Conservation (phyloP, 2,329 filamentous ascomycete genomes). For the Penicillium hordei region DNA sequence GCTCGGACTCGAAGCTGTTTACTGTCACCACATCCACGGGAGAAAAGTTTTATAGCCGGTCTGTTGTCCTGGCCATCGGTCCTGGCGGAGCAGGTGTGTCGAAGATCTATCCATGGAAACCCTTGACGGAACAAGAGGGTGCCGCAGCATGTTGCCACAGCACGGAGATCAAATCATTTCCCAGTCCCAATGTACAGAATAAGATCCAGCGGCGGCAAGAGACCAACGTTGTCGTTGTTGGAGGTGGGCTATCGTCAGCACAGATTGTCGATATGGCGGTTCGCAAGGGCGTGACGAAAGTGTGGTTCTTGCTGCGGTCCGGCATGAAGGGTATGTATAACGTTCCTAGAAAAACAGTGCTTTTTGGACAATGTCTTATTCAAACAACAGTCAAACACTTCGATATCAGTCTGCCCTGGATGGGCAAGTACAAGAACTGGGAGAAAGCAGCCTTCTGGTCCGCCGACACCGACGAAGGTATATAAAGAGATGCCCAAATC, state of each 20-base stretch:
- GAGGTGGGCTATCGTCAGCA: conserved; percentile 73
- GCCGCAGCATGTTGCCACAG: conserved; percentile 59
- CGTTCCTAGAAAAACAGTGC: neutral
- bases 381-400: conserved; percentile 64
- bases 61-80: conserved; percentile 70
- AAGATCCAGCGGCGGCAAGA: conserved; percentile 52
- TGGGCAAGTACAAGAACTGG: conserved; percentile 77
- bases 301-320: conserved; percentile 69
- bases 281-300: conserved; percentile 62
- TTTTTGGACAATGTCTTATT: conserved; percentile 6
- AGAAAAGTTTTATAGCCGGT: conserved; percentile 56
- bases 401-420: conserved; percentile 74
- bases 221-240: conserved; percentile 70
- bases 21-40: conserved; percentile 59
- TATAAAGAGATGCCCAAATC: conserved; percentile 5
- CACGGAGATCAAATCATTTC: conserved; percentile 61
- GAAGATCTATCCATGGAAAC: conserved; percentile 50
- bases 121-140: conserved; percentile 42
- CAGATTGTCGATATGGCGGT: conserved; percentile 70
- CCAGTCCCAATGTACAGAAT: conserved; percentile 52
- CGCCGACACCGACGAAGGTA: conserved; percentile 65
- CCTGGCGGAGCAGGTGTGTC: conserved; percentile 64
- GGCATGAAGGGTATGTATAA: conserved; percentile 44
- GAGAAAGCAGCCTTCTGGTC: conserved; percentile 76
- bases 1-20: conserved; percentile 60